A percentile compares a stretch with the other conserved stretches of the same genome.
Evolutionary conservation across 306 rosid genomes (phyloP).

Genomic region (Glycine tomentella): DNA sequence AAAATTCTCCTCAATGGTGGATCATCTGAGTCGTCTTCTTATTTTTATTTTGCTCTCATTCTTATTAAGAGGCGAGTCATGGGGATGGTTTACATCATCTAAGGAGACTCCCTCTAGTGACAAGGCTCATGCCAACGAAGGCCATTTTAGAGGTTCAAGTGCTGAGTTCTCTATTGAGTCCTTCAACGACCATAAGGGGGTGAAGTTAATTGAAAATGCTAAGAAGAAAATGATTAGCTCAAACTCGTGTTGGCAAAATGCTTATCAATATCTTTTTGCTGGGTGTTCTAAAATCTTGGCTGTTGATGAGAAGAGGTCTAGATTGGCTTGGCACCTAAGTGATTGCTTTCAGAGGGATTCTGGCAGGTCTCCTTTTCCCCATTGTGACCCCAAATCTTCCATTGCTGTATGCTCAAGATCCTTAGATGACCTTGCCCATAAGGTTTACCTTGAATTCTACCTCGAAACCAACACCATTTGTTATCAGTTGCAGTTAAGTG

Average conservation of each 20-base stretch:
- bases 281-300: constrained; percentile 80
- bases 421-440: constrained; percentile 67
- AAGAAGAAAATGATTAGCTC: constrained; percentile 58
- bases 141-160: constrained; percentile 44
- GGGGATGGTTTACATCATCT: constrained; percentile 75
- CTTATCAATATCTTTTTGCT: constrained; percentile 68
- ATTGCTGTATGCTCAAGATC: constrained; percentile 59
- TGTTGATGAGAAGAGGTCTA: constrained; percentile 68
- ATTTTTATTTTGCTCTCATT: constrained; percentile 45
- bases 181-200: constrained; percentile 62
- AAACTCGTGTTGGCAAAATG: constrained; percentile 76
- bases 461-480: constrained; percentile 90
- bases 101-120: constrained; percentile 44
- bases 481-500: constrained; percentile 82
- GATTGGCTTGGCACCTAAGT: constrained; percentile 92
- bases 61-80: constrained; percentile 53
- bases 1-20: constrained; percentile 48
- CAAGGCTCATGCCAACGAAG: constrained; percentile 20
- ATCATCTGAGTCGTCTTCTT: constrained; percentile 31
- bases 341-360: constrained; percentile 91
- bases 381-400: constrained; percentile 59
- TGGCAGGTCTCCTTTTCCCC: constrained; percentile 70
- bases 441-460: constrained; percentile 83
- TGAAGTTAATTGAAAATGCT: constrained; percentile 62
- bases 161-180: constrained; percentile 72